These are phyloP conservation scores for Moniliella sp. DNA, from an alignment of 1,284 basidiomycete species.

Conservation along the genomic window DNA sequence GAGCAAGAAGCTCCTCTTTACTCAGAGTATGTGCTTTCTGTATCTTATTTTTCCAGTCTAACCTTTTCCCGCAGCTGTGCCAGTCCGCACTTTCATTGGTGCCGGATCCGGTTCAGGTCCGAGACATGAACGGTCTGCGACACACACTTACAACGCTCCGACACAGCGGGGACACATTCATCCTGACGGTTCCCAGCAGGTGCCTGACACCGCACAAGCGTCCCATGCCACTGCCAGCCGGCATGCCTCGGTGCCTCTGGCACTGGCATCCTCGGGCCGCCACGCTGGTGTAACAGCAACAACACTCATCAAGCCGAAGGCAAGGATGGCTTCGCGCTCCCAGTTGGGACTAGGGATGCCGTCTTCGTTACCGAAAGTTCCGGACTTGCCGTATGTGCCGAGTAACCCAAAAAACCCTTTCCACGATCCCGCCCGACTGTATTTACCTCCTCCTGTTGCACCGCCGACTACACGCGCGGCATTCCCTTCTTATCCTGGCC, in stretches of 20 bases:
- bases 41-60: neutral
- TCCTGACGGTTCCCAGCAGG: too few species aligned
- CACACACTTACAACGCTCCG: neutral
- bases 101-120: neutral
- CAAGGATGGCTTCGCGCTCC: too few species aligned
- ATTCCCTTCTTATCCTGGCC: neutral
- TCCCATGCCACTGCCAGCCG: neutral
- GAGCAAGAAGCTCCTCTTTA: conserved; percentile 18
- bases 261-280: neutral
- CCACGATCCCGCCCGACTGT: too few species aligned
- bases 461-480: neutral
- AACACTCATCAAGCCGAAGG: too few species aligned
- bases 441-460: too few species aligned
- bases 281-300: too few species aligned
- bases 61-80: neutral
- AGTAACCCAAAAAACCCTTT: too few species aligned
- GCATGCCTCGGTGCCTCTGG: neutral
- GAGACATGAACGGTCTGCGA: neutral
- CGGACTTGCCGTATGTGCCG: too few species aligned
- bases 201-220: too few species aligned
- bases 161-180: neutral
- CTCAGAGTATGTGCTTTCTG: conserved; percentile 10
- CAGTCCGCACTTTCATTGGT: neutral
- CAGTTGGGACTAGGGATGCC: too few species aligned
- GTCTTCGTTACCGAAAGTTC: too few species aligned